A percentile compares a stretch with the other conserved stretches of the same genome.
Conservation (phyloP, 768 basidiomycete genomes). For the Serpula lacrymans region DNA sequence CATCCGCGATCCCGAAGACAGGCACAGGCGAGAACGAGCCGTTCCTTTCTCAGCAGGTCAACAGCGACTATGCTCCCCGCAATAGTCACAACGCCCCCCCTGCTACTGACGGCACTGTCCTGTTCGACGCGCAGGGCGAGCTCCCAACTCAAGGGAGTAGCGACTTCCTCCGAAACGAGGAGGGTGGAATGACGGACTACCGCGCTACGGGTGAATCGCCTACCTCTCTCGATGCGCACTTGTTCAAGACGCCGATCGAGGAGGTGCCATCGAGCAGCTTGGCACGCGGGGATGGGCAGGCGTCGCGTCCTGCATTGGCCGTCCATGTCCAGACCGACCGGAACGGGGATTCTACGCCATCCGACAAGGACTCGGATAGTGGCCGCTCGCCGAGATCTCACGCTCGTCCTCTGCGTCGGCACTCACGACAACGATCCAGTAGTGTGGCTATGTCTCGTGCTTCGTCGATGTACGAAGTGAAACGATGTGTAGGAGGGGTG, state of each 20-base stretch:
- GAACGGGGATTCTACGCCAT: constrained; percentile 17
- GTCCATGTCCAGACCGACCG: constrained; percentile 7
- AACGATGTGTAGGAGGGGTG: constrained; percentile 34
- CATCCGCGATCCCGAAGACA: constrained; percentile 10
- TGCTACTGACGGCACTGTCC: background rate
- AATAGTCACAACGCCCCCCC: constrained; percentile 4
- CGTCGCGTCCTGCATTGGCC: constrained; percentile 21
- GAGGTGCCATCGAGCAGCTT: constrained; percentile 21
- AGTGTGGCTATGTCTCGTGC: constrained; percentile 19
- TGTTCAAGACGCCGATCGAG: constrained; percentile 20
- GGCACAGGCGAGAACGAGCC: constrained; percentile 22
- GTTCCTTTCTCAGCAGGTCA: constrained; percentile 13
- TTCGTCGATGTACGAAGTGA: constrained; percentile 42
- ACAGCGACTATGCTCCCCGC: constrained; percentile 6
- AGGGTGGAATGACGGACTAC: constrained; percentile 21
- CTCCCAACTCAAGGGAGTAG: background rate
- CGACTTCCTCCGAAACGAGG: constrained; percentile 10
- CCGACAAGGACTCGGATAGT: constrained; percentile 4
- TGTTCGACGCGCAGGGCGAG: constrained; percentile 26
- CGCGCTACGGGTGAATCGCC: constrained; percentile 27
- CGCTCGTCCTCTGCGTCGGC: constrained; percentile 2
- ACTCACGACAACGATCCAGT: constrained; percentile 2
- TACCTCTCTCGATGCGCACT: constrained; percentile 23
- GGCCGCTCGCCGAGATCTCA: constrained; percentile 15
- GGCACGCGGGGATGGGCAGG: constrained; percentile 32